Evolutionary conservation across 2,329 filamentous ascomycete species (phyloP).

Genomic region (Penicillium occitanis): DNA sequence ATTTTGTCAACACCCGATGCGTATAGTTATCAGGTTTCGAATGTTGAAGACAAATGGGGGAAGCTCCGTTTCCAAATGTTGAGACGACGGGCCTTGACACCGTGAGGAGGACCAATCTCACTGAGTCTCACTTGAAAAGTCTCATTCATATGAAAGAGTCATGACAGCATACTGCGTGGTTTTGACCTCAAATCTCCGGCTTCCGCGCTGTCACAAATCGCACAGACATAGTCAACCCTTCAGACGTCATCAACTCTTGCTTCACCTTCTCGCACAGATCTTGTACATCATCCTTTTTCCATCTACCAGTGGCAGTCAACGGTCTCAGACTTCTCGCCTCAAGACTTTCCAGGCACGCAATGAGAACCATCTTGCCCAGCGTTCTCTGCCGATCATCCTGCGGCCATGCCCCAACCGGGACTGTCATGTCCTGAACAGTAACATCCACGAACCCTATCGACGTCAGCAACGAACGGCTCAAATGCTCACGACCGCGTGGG

Average conservation of each 20-base stretch:
- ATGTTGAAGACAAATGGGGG: neutral
- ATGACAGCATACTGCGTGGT: neutral
- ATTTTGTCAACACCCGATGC: neutral
- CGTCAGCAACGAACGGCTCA: conserved; percentile 41
- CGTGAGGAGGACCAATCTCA: neutral
- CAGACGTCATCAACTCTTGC: conserved; percentile 34
- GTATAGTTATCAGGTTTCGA: neutral
- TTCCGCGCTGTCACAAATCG: conserved; percentile 34
- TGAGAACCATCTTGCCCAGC: conserved; percentile 45
- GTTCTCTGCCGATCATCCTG: conserved; percentile 35
- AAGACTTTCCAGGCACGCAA: conserved; percentile 41
- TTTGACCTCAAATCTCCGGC: conserved; percentile 21
- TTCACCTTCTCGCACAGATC: conserved; percentile 42
- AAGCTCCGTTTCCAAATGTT: neutral
- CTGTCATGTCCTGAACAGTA: conserved; percentile 37
- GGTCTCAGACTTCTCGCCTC: conserved; percentile 40
- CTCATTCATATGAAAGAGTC: neutral
- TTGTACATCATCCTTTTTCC: conserved; percentile 35
- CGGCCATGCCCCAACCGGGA: conserved; percentile 42
- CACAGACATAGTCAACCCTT: conserved; percentile 29
- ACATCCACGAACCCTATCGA: conserved; percentile 49
- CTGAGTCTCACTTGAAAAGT: no score
- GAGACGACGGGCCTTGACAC: neutral
- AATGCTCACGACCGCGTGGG: conserved; percentile 45
- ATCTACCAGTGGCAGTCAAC: conserved; percentile 36